A percentile compares a stretch with the other conserved stretches of the same genome.
Evolutionary conservation across 2,329 filamentous ascomycete genomes (phyloP).

Genomic region (Calonectria fujianensis): DNA sequence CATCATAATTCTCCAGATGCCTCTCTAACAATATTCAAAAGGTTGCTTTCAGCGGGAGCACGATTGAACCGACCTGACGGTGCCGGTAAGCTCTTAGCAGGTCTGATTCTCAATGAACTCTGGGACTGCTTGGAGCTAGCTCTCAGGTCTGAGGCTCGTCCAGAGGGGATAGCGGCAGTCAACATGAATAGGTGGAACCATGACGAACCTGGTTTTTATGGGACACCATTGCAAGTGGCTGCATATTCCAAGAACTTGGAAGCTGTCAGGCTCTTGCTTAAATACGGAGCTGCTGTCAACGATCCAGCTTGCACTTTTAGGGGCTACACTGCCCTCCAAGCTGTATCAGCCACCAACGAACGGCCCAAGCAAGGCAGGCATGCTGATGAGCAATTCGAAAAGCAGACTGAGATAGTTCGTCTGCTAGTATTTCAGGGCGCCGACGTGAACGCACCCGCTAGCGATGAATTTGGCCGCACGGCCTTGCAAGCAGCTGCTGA

Average conservation of each 20-base stretch:
- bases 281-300: not conserved
- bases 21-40: not conserved
- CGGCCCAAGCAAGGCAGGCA: not conserved
- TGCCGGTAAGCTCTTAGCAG: not conserved
- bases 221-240: constrained; percentile 3
- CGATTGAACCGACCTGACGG: constrained; percentile 1
- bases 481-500: not conserved
- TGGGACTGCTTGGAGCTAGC: not conserved
- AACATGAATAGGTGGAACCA: not conserved
- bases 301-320: not conserved
- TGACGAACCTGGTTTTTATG: not conserved
- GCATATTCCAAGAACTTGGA: not conserved
- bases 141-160: not conserved
- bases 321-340: constrained; percentile 14
- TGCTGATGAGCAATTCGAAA: not conserved
- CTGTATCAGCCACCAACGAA: not conserved
- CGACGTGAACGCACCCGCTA: not conserved
- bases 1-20: not conserved
- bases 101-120: not conserved
- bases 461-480: not conserved
- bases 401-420: not conserved
- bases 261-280: not conserved
- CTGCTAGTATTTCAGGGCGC: not conserved
- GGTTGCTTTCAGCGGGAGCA: constrained; percentile 2
- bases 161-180: not conserved